Base-by-base conservation (phyloP, 2,329 filamentous ascomycete species). In the Fusarium torulosum region DNA sequence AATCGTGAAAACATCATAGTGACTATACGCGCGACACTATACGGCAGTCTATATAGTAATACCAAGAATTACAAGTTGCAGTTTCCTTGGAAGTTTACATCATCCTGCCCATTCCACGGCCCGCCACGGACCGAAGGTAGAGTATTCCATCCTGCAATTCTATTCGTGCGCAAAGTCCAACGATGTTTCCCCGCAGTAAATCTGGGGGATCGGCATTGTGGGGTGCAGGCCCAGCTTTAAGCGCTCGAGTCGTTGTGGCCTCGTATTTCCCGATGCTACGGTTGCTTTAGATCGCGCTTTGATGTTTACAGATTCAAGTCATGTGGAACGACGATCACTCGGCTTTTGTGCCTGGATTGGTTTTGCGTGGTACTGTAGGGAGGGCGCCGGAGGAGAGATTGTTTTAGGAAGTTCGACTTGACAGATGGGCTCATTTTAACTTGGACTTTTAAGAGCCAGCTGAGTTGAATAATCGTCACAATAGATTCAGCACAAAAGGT, bases 151-250 rank as follows among this genome's bases (percentile, higher is more conserved):
- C 4, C 37, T 59, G 6, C 6, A 6, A 29, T 50, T 33, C 25
- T 53, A 67, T 67, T 67, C 63, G 64, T 20, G 64, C 64, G 63
- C 51, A 38, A 67, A 19, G 21, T 23, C 14, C 0, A 20, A 5
- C 25, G 14, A 7, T 17, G 45, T 37, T 37, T 29, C 63, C 63
- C 63, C 63, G 37, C 63, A 37, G 20, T n/a, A 11, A 47, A 40
- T 42, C 29, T 41, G 53, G 46, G 59, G 53, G 61, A 64, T 64
- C 61, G 53, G 46, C 61, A 10, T 41, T 64, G 53, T 37, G 59
- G 60, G 61, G 61, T 43, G 53, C 7, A 14, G 23, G 17, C 7
- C 7, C 15, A 27, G 4, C 3, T 13, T 11, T 53, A 64, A 64
- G 61, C 61, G 61, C 61, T 64, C 61, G 53, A 64, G 41, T 64